Base-by-base conservation (phyloP, 257 asterid species). In the Lycium ferocissimum region DNA sequence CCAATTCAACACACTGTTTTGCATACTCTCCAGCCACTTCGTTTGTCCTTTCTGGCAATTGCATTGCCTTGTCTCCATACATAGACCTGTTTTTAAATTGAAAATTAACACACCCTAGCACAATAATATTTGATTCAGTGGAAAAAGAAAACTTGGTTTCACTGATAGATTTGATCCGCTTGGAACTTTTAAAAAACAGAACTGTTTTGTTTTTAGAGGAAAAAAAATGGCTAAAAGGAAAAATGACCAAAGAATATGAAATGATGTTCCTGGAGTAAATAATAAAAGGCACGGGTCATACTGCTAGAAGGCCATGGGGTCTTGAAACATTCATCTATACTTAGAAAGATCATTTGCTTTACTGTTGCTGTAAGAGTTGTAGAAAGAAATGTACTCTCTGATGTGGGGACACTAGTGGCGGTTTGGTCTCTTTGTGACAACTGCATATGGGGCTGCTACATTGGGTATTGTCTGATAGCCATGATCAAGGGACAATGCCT, bases 61-160 rank as follows among this genome's bases (percentile, higher is more conserved):
- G 72, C 59, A 93, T 95, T 84, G 98, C 98, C 57, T 91, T 91
- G 79, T 95, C 94, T 14, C 98, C 97, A 43, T 90, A 92, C 22
- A 87, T 37, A 70, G 93, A 91, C 91, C 99, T 95, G 93, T 43
- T 90, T 26, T 66, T 26, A 20, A 76, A 79, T 38, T 37, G 12
- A 79, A 83, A 9, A 82, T n/a, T 73, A 73, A 20, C 38, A 73
- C 33, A 11, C 22, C 40, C 40, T 6, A 11, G 8, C 6, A 70
- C 14, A 83, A 26, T 73, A 56, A 58, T 67, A 73, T 73, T 73
- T 6, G 40, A 47, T 73, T 51, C 4, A 76, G 81, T 26, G 49
- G 45, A 76, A 26, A 26, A 26, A 26, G 33, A 26, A 49, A 7
- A 22, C 20, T 47, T 51, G 63, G 45, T 53, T 20, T 75, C 63